Base-by-base conservation (phyloP, 305 asterid species). In the Striga hermonthica region DNA sequence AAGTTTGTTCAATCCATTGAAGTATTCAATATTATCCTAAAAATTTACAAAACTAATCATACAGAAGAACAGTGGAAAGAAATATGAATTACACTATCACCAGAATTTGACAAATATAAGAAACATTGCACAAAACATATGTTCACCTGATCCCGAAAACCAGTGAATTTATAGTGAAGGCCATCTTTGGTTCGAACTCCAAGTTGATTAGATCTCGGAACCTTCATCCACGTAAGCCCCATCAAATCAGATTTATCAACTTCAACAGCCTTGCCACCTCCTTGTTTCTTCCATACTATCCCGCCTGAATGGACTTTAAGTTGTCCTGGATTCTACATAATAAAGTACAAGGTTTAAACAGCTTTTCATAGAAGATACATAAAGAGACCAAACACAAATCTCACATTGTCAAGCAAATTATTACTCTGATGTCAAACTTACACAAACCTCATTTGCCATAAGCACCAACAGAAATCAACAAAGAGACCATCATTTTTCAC, bases 181-280 rank as follows among this genome's bases (percentile, higher is more conserved):
- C 98, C 99, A 74, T 94, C 99, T 81, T 70, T 94, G 31, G 86
- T 87, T 65, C 84, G 88, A 57, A 94, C 84, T 48, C 98, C 98
- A 61, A 94, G 97, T 77, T 94, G 97, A 76, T 94, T 84, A 56
- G 86, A 74, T 62, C 97, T 83, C 38, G 97, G 98, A 68, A 94
- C 89, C 81, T 94, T 94, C 97, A 91, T 88, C 97, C 98, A 91
- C n/a, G 94, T 73, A 53, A 94, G 87, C 62, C 86, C 78, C 65
- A 84, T 75, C 67, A 91, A 62, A 48, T 88, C 96, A 4, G 90
- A 75, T 74, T 85, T 94, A 69, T 94, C 98, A 62, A 91, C 96
- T 71, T 94, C 97, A 61, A 91, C 94, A 7, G 94, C 85, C 80
- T 88, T 94, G 62, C 96, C 98, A 61, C 98, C 99, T 3, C 97